A percentile compares a stretch with the other conserved stretches of the same genome.
Conservation (phyloP, 805 yeast genomes). For the Danielozyma ontarioensis region DNA sequence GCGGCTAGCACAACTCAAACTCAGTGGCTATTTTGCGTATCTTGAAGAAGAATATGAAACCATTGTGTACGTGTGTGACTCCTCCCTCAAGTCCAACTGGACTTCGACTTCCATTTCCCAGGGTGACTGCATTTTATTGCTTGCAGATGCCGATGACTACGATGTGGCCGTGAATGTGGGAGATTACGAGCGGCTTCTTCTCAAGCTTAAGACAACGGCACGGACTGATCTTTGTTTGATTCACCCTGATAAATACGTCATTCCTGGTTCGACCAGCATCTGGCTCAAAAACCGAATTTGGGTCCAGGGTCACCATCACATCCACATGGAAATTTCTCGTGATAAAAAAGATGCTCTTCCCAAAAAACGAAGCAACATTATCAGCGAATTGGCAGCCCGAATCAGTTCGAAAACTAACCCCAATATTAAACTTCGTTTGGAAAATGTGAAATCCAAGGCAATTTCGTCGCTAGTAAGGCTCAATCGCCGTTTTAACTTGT, state of each 20-base stretch:
- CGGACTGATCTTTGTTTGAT: constrained; percentile 80
- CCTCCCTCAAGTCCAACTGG: constrained; percentile 81
- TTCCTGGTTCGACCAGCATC: constrained; percentile 75
- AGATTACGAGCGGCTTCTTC: constrained; percentile 74
- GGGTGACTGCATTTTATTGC: constrained; percentile 86
- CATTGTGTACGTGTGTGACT: constrained; percentile 86
- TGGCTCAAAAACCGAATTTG: constrained; percentile 87
- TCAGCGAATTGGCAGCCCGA: constrained; percentile 33
- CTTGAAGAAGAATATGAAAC: constrained; percentile 85
- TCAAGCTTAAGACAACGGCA: constrained; percentile 76
- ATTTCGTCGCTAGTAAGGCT: constrained; percentile 21
- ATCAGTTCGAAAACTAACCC: constrained; percentile 29
- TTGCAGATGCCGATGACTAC: constrained; percentile 77
- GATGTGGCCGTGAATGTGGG: constrained; percentile 62
- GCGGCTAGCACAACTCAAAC: constrained; percentile 68
- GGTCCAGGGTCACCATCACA: constrained; percentile 92
- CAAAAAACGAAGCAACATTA: constrained; percentile 18
- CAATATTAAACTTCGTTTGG: constrained; percentile 25
- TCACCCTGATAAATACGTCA: constrained; percentile 78
- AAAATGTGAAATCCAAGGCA: constrained; percentile 27
- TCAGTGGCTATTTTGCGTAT: constrained; percentile 85
- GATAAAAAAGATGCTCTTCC: constrained; percentile 12
- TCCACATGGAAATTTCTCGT: constrained; percentile 53
- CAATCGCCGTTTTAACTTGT: constrained; percentile 15
- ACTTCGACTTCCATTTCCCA: constrained; percentile 88